A percentile compares a stretch with the other conserved stretches of the same genome.
Evolutionary conservation across 805 yeast species (phyloP).

Genomic region (Nakazawaea ishiwadae): DNA sequence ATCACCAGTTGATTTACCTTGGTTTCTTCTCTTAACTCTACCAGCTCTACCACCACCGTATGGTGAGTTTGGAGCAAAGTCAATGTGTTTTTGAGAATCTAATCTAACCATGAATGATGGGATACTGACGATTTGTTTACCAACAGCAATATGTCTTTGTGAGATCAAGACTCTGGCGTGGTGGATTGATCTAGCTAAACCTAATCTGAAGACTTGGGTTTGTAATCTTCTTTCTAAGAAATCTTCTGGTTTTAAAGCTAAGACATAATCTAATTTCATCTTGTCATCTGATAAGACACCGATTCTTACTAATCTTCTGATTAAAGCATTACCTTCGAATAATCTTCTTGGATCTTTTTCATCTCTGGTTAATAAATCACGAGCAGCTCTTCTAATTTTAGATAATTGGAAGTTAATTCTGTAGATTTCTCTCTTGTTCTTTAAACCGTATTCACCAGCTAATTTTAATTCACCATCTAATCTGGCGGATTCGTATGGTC

Average conservation of each 20-base stretch:
- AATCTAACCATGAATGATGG: slow-evolving; percentile 99
- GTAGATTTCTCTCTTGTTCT: slow-evolving; percentile 99
- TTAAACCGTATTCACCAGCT: slow-evolving; percentile 99
- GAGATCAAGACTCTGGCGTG: slow-evolving; percentile 98
- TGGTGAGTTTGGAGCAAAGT: slow-evolving; percentile 98
- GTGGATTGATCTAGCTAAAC: slow-evolving; percentile 98
- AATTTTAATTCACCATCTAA: slow-evolving; percentile 98
- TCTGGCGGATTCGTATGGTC: slow-evolving; percentile 99
- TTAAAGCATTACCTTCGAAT: slow-evolving; percentile 99
- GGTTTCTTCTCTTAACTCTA: slow-evolving; percentile 97
- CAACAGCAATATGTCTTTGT: slow-evolving; percentile 99
- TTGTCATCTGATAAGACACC: slow-evolving; percentile 99
- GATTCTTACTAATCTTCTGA: slow-evolving; percentile 98
- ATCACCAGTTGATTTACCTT: slow-evolving; percentile 65
- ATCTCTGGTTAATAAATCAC: slow-evolving; percentile 99
- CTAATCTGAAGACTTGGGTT: slow-evolving; percentile 99
- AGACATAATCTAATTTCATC: slow-evolving; percentile 99
- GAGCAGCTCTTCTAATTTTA: slow-evolving; percentile 99
- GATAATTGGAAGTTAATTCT: slow-evolving; percentile 99
- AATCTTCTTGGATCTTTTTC: slow-evolving; percentile 99
- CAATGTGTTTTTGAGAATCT: slow-evolving; percentile 99
- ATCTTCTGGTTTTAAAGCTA: slow-evolving; percentile 97
- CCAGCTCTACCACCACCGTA: slow-evolving; percentile 99
- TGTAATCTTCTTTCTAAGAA: slow-evolving; percentile 99
- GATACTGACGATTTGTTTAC: slow-evolving; percentile 97